Evolutionary conservation across 768 basidiomycete genomes (phyloP).

Genomic region (Chiua virens): DNA sequence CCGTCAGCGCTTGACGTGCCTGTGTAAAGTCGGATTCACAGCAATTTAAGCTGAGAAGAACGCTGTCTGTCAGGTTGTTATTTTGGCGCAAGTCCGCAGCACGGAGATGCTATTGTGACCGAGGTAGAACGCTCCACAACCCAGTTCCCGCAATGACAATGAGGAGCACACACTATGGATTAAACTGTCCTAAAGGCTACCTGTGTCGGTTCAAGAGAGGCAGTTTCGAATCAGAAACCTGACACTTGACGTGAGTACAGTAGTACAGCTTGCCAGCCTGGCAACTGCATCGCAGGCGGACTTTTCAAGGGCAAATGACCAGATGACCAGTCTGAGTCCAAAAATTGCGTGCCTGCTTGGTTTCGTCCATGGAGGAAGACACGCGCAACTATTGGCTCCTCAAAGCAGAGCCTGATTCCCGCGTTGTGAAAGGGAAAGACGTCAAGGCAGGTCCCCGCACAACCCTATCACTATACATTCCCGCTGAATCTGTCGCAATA

Average conservation of each 20-base stretch:
- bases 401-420: slow-evolving; percentile 85
- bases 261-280: too few relatives aligned
- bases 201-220: too few relatives aligned
- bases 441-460: slow-evolving; percentile 63
- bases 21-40: not conserved
- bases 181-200: too few relatives aligned
- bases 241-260: too few relatives aligned
- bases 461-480: too few relatives aligned
- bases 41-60: too few relatives aligned
- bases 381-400: slow-evolving; percentile 58
- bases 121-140: not conserved
- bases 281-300: too few relatives aligned
- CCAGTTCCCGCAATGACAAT: too few relatives aligned
- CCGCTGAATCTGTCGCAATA: slow-evolving; percentile 27
- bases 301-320: too few relatives aligned
- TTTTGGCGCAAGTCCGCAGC: slow-evolving; percentile 2
- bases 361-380: slow-evolving; percentile 2
- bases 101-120: not conserved
- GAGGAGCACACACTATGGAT: too few relatives aligned
- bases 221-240: too few relatives aligned
- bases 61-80: too few relatives aligned
- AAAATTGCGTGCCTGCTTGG: not conserved
- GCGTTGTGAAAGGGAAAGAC: slow-evolving; percentile 83
- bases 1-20: not conserved
- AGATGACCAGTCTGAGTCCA: not conserved